Conservation (phyloP, 2,329 filamentous ascomycete species). For the Colletotrichum gigasporum region DNA sequence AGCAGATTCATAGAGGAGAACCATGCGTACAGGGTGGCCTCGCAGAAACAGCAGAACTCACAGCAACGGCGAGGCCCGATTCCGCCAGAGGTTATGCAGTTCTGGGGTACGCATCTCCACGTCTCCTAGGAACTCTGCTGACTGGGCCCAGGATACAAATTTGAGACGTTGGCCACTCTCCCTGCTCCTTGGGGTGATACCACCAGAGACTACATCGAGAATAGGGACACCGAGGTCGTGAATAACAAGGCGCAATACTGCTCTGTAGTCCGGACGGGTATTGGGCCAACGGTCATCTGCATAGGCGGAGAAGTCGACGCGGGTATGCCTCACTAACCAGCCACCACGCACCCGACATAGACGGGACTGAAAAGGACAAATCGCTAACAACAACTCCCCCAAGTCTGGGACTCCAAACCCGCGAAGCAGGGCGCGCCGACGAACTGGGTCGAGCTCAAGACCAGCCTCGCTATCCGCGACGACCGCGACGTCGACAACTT, state of each 20-base stretch:
- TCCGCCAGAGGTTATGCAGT: constrained; percentile 86
- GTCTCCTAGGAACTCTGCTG: constrained; percentile 7
- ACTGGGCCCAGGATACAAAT: constrained; percentile 82
- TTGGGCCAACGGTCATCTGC: constrained; percentile 79
- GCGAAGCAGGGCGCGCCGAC: constrained; percentile 70
- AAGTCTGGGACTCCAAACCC: constrained; percentile 86
- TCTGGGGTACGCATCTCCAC: constrained; percentile 73
- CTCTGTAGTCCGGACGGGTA: constrained; percentile 88
- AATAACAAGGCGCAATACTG: constrained; percentile 96
- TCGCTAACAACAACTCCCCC: constrained; percentile 12
- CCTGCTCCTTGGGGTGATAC: constrained; percentile 78
- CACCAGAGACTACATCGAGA: constrained; percentile 80
- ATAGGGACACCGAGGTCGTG: constrained; percentile 74
- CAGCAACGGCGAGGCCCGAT: constrained; percentile 53
- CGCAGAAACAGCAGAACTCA: constrained; percentile 66
- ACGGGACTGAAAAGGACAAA: too few species aligned
- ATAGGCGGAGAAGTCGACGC: constrained; percentile 95
- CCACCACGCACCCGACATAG: too few species aligned
- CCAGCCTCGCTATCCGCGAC: constrained; percentile 75
- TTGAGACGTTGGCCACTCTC: constrained; percentile 85
- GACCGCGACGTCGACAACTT: constrained; percentile 78
- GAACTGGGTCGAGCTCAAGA: constrained; percentile 97
- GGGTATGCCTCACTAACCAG: constrained; percentile 56
- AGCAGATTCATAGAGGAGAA: constrained; percentile 92
- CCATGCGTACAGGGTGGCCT: constrained; percentile 74